A percentile compares a stretch with the other conserved stretches of the same genome.
Evolutionary conservation across 257 asterid genomes (phyloP).

Genomic region (Jasminum sambac): DNA sequence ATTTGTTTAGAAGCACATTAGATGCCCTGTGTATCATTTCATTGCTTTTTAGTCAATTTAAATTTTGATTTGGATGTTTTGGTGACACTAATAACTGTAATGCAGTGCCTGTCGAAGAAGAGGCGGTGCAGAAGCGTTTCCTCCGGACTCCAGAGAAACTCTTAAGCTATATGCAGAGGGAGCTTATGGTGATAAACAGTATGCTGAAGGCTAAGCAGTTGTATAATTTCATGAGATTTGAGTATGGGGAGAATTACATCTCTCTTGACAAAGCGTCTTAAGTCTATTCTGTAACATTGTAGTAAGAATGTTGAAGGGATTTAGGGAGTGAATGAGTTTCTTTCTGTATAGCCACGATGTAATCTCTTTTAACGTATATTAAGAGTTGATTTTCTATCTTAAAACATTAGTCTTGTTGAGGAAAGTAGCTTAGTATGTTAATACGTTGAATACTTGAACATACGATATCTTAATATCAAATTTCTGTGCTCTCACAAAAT

Average conservation of each 20-base stretch:
- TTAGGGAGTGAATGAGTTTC: not conserved
- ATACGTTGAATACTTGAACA: no score
- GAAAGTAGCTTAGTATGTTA: no score
- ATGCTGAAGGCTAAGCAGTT: not conserved
- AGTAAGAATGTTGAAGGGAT: not conserved
- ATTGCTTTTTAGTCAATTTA: not conserved
- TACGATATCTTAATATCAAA: no score
- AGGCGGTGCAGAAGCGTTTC: slow-evolving; percentile 7
- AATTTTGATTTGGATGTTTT: not conserved
- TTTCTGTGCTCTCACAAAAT: no score
- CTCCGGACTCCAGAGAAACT: slow-evolving; percentile 1
- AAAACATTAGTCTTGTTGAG: no score
- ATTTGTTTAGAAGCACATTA: not conserved
- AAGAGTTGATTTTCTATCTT: no score
- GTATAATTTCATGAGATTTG: not conserved
- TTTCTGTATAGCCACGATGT: not conserved
- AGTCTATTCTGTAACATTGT: not conserved
- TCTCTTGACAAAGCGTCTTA: not conserved
- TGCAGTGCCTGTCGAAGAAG: not conserved
- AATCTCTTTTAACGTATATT: not conserved
- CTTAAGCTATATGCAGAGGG: not conserved
- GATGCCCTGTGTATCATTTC: not conserved
- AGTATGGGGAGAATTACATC: not conserved
- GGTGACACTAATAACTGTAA: not conserved
- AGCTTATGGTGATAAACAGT: not conserved